phyloP scores from a whole-genome alignment of 2,329 filamentous ascomycete species.

The Clarireedia monteithiana region DNA sequence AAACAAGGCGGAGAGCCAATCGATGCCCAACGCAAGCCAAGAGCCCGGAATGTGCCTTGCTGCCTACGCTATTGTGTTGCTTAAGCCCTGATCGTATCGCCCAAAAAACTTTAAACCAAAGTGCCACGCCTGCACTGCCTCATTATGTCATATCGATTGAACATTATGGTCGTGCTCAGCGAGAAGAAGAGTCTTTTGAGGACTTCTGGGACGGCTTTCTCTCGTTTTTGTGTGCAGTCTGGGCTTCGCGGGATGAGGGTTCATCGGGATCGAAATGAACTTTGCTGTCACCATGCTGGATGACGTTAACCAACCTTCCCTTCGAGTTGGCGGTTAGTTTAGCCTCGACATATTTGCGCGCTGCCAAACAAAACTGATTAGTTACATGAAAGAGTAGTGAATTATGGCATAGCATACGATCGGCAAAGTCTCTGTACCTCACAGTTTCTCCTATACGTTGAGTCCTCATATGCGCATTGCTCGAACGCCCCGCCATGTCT shows the following conservation, averaged over 20 bases:
- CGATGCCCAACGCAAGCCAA: background rate
- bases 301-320: background rate
- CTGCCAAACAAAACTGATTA: background rate
- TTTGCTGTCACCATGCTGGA: background rate
- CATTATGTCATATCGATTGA: background rate
- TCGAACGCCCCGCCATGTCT: background rate
- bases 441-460: background rate
- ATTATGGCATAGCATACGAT: background rate
- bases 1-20: background rate
- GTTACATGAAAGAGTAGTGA: background rate
- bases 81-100: background rate
- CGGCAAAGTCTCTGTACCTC: background rate
- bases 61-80: background rate
- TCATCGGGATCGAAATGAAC: conserved; percentile 1
- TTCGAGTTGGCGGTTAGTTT: background rate
- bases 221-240: background rate
- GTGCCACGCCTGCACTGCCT: background rate
- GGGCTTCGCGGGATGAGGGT: conserved; percentile 2
- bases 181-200: background rate
- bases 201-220: background rate
- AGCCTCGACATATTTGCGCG: conserved; percentile 2
- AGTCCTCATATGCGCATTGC: background rate
- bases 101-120: background rate
- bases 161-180: background rate
- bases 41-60: background rate